Evolutionary conservation across 805 yeast species (phyloP).

Genomic region (Barnettozyma wickerhamii): DNA sequence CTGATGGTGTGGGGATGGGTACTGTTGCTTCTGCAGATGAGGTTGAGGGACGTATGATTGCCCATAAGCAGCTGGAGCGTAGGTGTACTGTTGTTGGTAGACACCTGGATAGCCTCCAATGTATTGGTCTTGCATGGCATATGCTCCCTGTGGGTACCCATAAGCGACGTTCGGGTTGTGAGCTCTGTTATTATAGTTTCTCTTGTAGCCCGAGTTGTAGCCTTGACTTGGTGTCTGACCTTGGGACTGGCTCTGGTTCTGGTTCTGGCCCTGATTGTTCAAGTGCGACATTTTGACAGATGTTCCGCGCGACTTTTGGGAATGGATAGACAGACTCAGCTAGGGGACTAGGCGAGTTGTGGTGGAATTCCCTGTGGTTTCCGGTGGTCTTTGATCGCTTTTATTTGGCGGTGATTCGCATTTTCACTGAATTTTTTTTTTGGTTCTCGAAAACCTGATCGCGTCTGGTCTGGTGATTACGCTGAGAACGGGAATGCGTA

Average conservation of each 20-base stretch:
- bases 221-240: conserved; percentile 4
- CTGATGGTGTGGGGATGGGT: conserved; percentile 8
- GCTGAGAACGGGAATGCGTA: not conserved
- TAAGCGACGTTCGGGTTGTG: conserved; percentile 9
- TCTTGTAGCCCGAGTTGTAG: conserved; percentile 12
- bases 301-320: not conserved
- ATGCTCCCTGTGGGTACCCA: conserved; percentile 1
- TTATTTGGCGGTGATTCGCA: not conserved
- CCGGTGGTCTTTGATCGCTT: not conserved
- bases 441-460: conserved; percentile 1
- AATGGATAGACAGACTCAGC: conserved; percentile 1
- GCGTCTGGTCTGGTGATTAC: not conserved
- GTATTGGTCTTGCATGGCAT: conserved; percentile 6
- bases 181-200: conserved; percentile 11
- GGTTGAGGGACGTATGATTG: conserved; percentile 3
- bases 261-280: conserved; percentile 7
- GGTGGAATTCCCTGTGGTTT: conserved; percentile 5
- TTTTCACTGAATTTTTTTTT: conserved; percentile 2
- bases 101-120: conserved; percentile 10
- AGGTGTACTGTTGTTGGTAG: conserved; percentile 7
- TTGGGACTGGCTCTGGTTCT: conserved; percentile 4
- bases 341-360: conserved; percentile 2
- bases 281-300: conserved; percentile 4
- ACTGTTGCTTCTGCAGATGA: conserved; percentile 6
- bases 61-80: conserved; percentile 9